Evolutionary conservation across 495 filamentous ascomycete genomes (phyloP).

Genomic region (Daldinia childiae): DNA sequence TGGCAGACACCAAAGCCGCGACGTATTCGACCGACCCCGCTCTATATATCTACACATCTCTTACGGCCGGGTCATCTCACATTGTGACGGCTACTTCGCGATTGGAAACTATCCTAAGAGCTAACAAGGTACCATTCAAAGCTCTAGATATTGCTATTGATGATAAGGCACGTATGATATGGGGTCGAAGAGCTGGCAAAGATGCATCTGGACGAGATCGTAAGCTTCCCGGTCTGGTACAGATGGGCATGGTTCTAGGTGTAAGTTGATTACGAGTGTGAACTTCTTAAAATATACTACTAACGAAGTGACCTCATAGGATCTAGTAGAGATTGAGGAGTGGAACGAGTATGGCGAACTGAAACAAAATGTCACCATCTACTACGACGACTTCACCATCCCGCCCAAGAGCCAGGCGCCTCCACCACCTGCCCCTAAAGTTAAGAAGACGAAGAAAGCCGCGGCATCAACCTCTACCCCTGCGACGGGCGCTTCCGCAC

Average conservation of each 20-base stretch:
- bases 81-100: constrained; percentile 96
- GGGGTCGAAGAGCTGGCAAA: constrained; percentile 78
- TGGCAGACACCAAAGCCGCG: constrained; percentile 58
- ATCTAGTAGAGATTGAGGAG: constrained; percentile 92
- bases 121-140: constrained; percentile 91
- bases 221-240: constrained; percentile 89
- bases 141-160: constrained; percentile 93
- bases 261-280: constrained; percentile 62
- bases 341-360: constrained; percentile 99
- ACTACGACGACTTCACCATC: constrained; percentile 63
- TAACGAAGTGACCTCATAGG: constrained; percentile 59
- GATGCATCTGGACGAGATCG: constrained; percentile 67
- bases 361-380: constrained; percentile 76
- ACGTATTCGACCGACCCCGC: constrained; percentile 77
- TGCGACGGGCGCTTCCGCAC: constrained; percentile 45
- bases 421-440: constrained; percentile 46
- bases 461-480: constrained; percentile 42
- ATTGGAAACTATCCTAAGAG: constrained; percentile 94
- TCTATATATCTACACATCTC: constrained; percentile 92
- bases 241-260: constrained; percentile 84
- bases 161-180: constrained; percentile 88
- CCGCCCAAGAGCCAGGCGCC: constrained; percentile 54
- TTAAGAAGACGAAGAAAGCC: constrained; percentile 43
- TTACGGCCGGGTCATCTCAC: constrained; percentile 94
- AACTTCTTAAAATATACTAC: background rate